A percentile compares a stretch with the other conserved stretches of the same genome.
Evolutionary conservation across 2,329 filamentous ascomycete species (phyloP).

Genomic region (Triangularia setosa): DNA sequence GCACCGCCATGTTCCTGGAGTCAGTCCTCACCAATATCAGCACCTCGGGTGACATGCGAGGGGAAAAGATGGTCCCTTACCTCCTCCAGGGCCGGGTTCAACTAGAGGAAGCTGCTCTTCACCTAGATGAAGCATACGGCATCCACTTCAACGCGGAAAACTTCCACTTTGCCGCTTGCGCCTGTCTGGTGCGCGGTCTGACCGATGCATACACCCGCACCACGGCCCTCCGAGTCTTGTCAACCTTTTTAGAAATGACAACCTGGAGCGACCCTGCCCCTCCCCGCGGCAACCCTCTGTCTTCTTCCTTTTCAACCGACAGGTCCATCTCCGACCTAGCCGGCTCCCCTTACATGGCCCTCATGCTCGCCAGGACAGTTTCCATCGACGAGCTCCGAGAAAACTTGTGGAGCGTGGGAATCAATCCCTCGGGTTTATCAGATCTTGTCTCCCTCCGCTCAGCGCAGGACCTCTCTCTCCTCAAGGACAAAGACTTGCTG

Average conservation of each 20-base stretch:
- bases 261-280: slow-evolving; percentile 24
- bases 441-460: slow-evolving; percentile 27
- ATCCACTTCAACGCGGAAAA: slow-evolving; percentile 61
- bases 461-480: slow-evolving; percentile 40
- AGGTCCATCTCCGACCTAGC: slow-evolving; percentile 31
- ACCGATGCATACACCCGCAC: slow-evolving; percentile 58
- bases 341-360: slow-evolving; percentile 55
- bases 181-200: slow-evolving; percentile 60
- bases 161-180: slow-evolving; percentile 65
- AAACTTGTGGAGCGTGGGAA: slow-evolving; percentile 57
- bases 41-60: slow-evolving; percentile 55
- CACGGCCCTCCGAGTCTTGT: slow-evolving; percentile 57
- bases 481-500: slow-evolving; percentile 59
- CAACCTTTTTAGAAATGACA: slow-evolving; percentile 56
- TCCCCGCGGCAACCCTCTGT: background rate
- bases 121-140: slow-evolving; percentile 62
- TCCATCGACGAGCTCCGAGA: slow-evolving; percentile 59
- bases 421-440: slow-evolving; percentile 43
- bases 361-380: slow-evolving; percentile 55
- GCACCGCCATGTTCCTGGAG: slow-evolving; percentile 61
- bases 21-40: slow-evolving; percentile 62
- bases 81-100: slow-evolving; percentile 58
- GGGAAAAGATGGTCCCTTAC: slow-evolving; percentile 55
- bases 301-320: background rate
- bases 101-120: slow-evolving; percentile 58